A percentile compares a stretch with the other conserved stretches of the same genome.
Evolutionary conservation across 2,329 filamentous ascomycete genomes (phyloP).

Genomic region (Arthrinium puccinioides): DNA sequence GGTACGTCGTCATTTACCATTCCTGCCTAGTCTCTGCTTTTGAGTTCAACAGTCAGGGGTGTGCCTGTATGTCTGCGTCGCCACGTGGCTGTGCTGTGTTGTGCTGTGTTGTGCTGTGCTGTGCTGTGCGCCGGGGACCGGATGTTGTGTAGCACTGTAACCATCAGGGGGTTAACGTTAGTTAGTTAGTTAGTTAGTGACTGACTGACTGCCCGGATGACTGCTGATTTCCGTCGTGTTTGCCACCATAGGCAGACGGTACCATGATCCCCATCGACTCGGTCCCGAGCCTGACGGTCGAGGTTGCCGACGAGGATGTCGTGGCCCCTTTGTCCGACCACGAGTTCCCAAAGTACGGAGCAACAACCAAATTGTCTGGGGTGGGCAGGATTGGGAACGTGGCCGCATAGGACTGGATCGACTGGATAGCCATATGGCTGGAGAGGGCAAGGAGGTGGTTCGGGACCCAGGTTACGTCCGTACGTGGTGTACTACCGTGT

Average conservation of each 20-base stretch:
- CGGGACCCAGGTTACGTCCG: too few relatives aligned
- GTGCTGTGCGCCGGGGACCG: too few relatives aligned
- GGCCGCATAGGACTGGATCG: neutral
- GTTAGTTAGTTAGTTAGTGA: too few relatives aligned
- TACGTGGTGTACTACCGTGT: too few relatives aligned
- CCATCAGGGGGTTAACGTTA: too few relatives aligned
- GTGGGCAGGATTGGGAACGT: neutral
- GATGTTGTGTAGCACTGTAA: too few relatives aligned
- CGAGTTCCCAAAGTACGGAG: constrained; percentile 4
- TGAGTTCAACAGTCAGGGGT: neutral
- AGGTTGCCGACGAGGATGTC: constrained; percentile 5
- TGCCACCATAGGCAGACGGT: constrained; percentile 4
- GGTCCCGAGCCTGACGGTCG: constrained; percentile 5
- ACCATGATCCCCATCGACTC: constrained; percentile 1
- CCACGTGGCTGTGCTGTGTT: too few relatives aligned
- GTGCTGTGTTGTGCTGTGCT: too few relatives aligned
- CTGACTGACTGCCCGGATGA: too few relatives aligned
- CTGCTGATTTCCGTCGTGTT: neutral
- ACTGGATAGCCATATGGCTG: too few relatives aligned
- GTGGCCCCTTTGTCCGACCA: neutral
- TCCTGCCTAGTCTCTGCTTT: too few relatives aligned
- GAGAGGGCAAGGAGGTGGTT: too few relatives aligned
- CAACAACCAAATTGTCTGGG: constrained; percentile 1
- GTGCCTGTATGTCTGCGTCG: neutral
- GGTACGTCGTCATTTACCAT: constrained; percentile 1